Evolutionary conservation across 257 asterid genomes (phyloP).

Genomic region (Solanum microdontum): DNA sequence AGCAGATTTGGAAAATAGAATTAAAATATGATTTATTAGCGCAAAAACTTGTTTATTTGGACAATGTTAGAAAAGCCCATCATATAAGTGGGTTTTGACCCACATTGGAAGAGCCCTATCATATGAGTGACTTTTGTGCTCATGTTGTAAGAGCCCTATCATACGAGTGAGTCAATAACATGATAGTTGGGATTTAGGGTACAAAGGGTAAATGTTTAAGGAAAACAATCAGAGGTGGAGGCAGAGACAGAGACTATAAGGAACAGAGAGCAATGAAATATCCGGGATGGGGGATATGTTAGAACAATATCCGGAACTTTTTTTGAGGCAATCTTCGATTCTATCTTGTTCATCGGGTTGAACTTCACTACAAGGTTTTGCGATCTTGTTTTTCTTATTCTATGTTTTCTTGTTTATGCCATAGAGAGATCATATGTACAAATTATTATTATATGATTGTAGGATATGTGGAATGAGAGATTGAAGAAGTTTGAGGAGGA

Average conservation of each 20-base stretch:
- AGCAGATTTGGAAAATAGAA: too few species aligned
- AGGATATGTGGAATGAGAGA: constrained; percentile 21
- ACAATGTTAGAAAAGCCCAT: not conserved
- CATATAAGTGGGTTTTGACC: not conserved
- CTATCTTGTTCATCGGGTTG: constrained; percentile 70
- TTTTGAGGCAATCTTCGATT: constrained; percentile 63
- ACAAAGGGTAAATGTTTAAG: not conserved
- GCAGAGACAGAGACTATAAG: not conserved
- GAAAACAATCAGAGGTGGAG: not conserved
- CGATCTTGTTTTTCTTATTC: not conserved
- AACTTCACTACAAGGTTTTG: constrained; percentile 58
- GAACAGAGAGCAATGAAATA: constrained; percentile 16
- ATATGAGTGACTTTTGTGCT: too few species aligned
- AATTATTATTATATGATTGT: not conserved
- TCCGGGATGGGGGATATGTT: constrained; percentile 72
- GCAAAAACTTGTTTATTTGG: not conserved
- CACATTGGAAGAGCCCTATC: not conserved
- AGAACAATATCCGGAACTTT: constrained; percentile 60
- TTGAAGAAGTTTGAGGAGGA: constrained; percentile 78
- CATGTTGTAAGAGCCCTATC: too few species aligned
- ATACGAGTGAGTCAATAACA: not conserved
- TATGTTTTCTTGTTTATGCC: not conserved
- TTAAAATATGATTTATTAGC: not conserved
- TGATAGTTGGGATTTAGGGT: not conserved
- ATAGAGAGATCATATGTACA: not conserved